Conservation (phyloP, 2,329 filamentous ascomycete species). For the Trichoderma atrobrunneum region DNA sequence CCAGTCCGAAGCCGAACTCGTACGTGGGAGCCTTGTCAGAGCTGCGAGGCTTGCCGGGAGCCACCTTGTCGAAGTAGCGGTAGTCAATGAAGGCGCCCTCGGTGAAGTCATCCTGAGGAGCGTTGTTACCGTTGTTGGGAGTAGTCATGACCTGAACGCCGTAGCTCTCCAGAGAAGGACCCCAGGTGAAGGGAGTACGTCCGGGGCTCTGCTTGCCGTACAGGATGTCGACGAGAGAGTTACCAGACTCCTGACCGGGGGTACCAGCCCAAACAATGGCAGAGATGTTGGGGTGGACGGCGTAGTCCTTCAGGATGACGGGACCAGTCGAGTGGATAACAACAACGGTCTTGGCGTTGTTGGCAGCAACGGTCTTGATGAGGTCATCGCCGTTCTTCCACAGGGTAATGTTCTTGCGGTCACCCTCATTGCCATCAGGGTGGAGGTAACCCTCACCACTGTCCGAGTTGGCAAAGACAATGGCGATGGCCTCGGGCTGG, state of each 20-base stretch:
- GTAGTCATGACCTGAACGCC: slow-evolving; percentile 64
- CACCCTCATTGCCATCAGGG: slow-evolving; percentile 79
- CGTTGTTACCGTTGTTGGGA: slow-evolving; percentile 63
- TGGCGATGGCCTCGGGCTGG: slow-evolving; percentile 63
- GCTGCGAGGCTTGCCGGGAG: slow-evolving; percentile 31
- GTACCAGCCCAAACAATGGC: slow-evolving; percentile 80
- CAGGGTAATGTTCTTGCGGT: slow-evolving; percentile 87
- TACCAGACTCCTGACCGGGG: slow-evolving; percentile 80
- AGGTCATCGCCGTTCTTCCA: slow-evolving; percentile 81
- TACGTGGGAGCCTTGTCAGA: slow-evolving; percentile 58
- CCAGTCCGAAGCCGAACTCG: slow-evolving; percentile 78
- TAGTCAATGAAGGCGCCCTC: slow-evolving; percentile 79
- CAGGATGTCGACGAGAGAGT: slow-evolving; percentile 75
- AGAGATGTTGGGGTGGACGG: slow-evolving; percentile 73
- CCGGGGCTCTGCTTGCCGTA: slow-evolving; percentile 79
- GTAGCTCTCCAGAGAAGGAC: slow-evolving; percentile 63
- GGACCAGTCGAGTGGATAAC: slow-evolving; percentile 84
- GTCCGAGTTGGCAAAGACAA: slow-evolving; percentile 89
- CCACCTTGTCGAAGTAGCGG: slow-evolving; percentile 63
- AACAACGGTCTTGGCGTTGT: slow-evolving; percentile 86
- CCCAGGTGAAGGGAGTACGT: slow-evolving; percentile 79
- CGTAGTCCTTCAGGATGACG: slow-evolving; percentile 72
- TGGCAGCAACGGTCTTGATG: slow-evolving; percentile 73
- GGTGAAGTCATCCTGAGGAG: slow-evolving; percentile 70
- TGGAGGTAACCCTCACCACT: slow-evolving; percentile 84